Evolutionary conservation across 768 basidiomycete species (phyloP), one percentile per base, ranked within the genome.

Genomic region (Hericium rajendrae): DNA sequence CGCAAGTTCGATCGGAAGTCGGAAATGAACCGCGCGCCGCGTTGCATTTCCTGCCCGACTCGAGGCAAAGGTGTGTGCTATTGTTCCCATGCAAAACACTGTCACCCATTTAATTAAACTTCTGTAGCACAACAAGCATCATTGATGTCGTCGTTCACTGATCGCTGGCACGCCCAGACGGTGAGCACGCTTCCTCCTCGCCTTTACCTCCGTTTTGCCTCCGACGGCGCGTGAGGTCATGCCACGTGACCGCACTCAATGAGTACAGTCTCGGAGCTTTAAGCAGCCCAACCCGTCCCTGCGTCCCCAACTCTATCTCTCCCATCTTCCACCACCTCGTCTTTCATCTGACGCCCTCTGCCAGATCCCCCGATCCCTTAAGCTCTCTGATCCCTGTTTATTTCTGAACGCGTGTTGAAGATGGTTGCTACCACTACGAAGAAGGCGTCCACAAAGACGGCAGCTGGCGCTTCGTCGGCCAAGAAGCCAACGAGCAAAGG

Each of bases 401-500:
- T 46, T 46, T 46, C 18, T 46, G 20, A 10, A 9, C 43, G 43
- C 43, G 15, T 20, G n/a, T 15, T 18, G 18, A 46, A 46, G 43
- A 46, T 46, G 43, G 43, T 46, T 46, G 9, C 32, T 49, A 39
- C 55, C 26, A 49, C 59, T 24, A 28, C 54, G 53, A 57, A 58
- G 52, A 59, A 55, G 58, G 51, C 28, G 37, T 53, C 38, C 38
- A 16, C 52, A 38, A 53, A 40, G 38, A n/a, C 52, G 18, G 16
- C 28, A 18, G 32, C 57, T 24, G 55, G 60, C 39, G 55, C 43
- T 43, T 32, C 60, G 13, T 37, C 67, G 62, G 65, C 71, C 52
- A 67, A 66, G 49, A 67, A 69, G 57, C 60, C 68, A 59, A 55
- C 65, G 32, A 32, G 32, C 32, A 32, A 32, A 40, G 58, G 65